A percentile compares a stretch with the other conserved stretches of the same genome.
Evolutionary conservation across 2,329 filamentous ascomycete species (phyloP).

Genomic region (Fusarium pseudonygamai): DNA sequence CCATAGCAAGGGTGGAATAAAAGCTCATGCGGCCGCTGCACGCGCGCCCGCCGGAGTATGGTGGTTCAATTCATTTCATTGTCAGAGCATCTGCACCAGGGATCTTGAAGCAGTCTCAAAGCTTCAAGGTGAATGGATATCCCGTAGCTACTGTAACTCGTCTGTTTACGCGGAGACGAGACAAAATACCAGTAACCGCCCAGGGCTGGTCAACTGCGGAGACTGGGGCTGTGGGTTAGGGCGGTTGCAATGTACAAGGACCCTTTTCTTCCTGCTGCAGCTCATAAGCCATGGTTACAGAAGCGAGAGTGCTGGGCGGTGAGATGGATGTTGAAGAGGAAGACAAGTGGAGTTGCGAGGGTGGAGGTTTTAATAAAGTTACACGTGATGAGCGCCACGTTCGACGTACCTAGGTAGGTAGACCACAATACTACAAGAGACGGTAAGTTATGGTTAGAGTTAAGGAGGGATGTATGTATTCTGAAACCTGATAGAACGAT

Average conservation of each 20-base stretch:
- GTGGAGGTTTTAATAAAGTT: conserved; percentile 15
- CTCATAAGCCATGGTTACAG: conserved; percentile 13
- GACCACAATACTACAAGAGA: not conserved
- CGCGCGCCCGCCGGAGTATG: conserved; percentile 32
- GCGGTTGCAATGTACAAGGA: conserved; percentile 6
- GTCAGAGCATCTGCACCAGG: not conserved
- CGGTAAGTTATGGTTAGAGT: not conserved
- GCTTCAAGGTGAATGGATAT: not conserved
- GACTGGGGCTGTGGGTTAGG: conserved; percentile 23
- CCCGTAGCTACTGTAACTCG: not conserved
- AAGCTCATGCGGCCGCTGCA: conserved; percentile 42
- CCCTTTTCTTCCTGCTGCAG: conserved; percentile 17
- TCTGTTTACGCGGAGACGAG: not conserved
- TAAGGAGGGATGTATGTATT: not conserved
- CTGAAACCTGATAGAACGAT: not conserved
- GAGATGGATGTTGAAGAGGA: conserved; percentile 7
- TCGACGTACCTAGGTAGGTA: not conserved
- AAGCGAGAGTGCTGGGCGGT: conserved; percentile 21
- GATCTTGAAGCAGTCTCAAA: conserved; percentile 1
- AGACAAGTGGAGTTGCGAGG: not conserved
- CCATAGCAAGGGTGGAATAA: conserved; percentile 18
- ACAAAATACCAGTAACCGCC: conserved; percentile 1
- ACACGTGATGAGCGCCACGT: conserved; percentile 32
- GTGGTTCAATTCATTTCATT: conserved; percentile 32
- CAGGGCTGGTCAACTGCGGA: conserved; percentile 1